Evolutionary conservation across 2,329 filamentous ascomycete genomes (phyloP), one percentile per base, ranked within the genome.

Genomic region (Beauveria rudraprayagi): DNA sequence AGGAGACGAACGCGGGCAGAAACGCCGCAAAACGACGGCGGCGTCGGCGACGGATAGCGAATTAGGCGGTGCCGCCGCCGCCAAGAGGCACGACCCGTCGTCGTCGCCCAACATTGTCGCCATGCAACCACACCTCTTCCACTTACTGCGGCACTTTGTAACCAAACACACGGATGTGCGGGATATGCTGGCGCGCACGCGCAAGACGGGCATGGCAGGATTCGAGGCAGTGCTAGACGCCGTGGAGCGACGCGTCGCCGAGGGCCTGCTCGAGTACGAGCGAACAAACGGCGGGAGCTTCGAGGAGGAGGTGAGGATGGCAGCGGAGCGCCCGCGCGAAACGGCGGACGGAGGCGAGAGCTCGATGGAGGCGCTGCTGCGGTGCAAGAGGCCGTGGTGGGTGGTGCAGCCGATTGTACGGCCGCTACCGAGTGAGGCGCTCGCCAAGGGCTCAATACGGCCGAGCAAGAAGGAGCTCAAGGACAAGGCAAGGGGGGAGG

Each of bases 101-200:
- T 70, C 73, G 47, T 70, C 68, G 43, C 83, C 77, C 3, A 97
- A 94, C 72, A 78, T 96, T 53, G 80, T 83, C 11, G 86, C 86
- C 40, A 90, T 97, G 81, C 92, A 97, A 73, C 86, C 91, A 0
- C 94, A 99, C 73, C 83, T 97, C 48, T 99, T 99, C 79, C 90
- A 96, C 72, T 83, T 99, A 28, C 82, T 97, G 24, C 84, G 93
- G 17, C 87, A 93, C 37, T 83, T 97, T 26, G 86, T 99, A 40
- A 80, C 86, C 2, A 83, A 81, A 64, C 90, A 97, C 73, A 92
- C 90, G 26, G 83, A 94, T 66, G 86, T 97, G 37, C 85, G 94
- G 37, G 91, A 97, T 70, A 84, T 87, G n/a, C 81, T 99, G 2
- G 92, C 91, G 0, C 80, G 80, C 63, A 83, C 81, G 17, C 77